phyloP scores from a whole-genome alignment of 768 basidiomycete species.

The Mycena chlorophos region DNA sequence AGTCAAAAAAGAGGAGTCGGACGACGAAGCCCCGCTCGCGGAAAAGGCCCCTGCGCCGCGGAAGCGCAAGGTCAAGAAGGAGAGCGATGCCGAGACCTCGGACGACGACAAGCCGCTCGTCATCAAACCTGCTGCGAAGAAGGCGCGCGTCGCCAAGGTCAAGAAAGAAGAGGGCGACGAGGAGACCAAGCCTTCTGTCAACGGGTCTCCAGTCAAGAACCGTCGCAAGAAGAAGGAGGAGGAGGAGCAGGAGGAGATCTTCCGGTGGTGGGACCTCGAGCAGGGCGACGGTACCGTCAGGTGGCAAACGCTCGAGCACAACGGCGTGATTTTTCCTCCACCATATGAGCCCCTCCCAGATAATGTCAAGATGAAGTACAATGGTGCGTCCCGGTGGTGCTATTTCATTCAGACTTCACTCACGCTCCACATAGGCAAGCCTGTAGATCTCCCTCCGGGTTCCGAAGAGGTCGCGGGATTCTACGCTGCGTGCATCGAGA shows the following conservation, averaged over 20 bases:
- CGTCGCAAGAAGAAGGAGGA: constrained; percentile 59
- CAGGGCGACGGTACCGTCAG: constrained; percentile 78
- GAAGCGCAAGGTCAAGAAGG: constrained; percentile 50
- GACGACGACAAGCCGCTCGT: constrained; percentile 30
- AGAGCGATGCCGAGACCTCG: constrained; percentile 52
- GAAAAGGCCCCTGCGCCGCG: constrained; percentile 35
- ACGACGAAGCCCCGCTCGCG: constrained; percentile 38
- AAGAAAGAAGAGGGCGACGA: constrained; percentile 44
- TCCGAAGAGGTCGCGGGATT: constrained; percentile 97
- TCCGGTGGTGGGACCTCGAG: constrained; percentile 86
- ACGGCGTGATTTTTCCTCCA: constrained; percentile 93
- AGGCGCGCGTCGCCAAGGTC: constrained; percentile 51
- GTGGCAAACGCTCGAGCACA: constrained; percentile 95
- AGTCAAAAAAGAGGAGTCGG: constrained; percentile 57
- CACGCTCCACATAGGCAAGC: constrained; percentile 55
- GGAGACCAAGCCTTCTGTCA: constrained; percentile 35
- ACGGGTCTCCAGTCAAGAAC: constrained; percentile 37
- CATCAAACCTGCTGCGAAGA: constrained; percentile 35
- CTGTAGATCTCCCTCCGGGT: constrained; percentile 75
- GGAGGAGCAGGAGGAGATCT: constrained; percentile 72
- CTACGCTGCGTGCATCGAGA: constrained; percentile 89
- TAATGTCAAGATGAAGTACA: constrained; percentile 90
- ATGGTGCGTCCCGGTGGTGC: constrained; percentile 64
- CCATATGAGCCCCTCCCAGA: constrained; percentile 85
- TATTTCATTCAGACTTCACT: constrained; percentile 9